Conservation (phyloP, 176 grass and related monocot species). For the Pharus latifolius region DNA sequence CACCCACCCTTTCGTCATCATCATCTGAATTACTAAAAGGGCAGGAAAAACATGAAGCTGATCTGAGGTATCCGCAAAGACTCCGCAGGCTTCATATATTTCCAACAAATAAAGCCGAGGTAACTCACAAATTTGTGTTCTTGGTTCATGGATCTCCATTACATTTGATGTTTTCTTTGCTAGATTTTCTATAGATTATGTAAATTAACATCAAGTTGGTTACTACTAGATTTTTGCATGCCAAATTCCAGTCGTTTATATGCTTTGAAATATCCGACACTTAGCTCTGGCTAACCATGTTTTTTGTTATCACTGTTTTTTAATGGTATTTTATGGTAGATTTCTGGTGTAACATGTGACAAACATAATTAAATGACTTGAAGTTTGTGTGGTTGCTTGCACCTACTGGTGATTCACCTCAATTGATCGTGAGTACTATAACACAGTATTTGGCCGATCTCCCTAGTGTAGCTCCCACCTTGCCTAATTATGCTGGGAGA, state of each 20-base stretch:
- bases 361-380: too few relatives aligned
- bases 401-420: too few relatives aligned
- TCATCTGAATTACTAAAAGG: slow-evolving; percentile 61
- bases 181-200: background rate
- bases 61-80: slow-evolving; percentile 83
- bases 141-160: background rate
- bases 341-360: too few relatives aligned
- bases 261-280: background rate
- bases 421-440: too few relatives aligned
- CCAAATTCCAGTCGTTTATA: background rate
- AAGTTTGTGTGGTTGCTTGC: too few relatives aligned
- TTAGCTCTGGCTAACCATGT: too few relatives aligned
- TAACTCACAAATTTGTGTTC: slow-evolving; percentile 27
- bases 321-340: background rate
- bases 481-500: too few relatives aligned
- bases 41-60: slow-evolving; percentile 74
- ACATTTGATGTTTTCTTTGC: background rate
- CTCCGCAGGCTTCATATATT: slow-evolving; percentile 83
- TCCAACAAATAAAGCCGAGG: slow-evolving; percentile 82
- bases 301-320: too few relatives aligned
- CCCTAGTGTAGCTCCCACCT: too few relatives aligned
- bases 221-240: background rate
- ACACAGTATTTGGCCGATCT: too few relatives aligned
- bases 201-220: background rate
- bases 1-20: slow-evolving; percentile 22